These are phyloP conservation scores for Pythium brachiatum DNA, from an alignment of 352 stramenopile genomes.

Conservation along the genomic window DNA sequence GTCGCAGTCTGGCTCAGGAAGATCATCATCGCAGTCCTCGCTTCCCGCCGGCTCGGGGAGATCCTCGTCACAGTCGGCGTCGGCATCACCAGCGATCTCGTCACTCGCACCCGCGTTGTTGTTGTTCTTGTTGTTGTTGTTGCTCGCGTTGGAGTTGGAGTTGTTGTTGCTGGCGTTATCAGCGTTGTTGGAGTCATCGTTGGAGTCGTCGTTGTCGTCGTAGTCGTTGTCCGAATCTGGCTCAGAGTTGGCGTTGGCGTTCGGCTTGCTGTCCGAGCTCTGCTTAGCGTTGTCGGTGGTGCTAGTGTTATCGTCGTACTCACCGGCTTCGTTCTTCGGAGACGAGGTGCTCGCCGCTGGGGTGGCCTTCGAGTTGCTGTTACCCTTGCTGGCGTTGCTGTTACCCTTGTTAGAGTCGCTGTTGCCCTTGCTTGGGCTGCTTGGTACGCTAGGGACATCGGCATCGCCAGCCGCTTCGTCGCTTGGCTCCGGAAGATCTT, in stretches of 20 bases:
- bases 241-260: background rate
- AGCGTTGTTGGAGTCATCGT: background rate
- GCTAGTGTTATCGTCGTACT: background rate
- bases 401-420: background rate
- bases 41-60: background rate
- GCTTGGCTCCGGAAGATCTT: background rate
- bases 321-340: background rate
- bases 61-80: no score
- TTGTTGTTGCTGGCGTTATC: no score
- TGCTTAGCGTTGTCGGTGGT: background rate
- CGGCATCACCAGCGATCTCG: background rate
- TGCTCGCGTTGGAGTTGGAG: background rate
- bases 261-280: background rate
- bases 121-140: no score
- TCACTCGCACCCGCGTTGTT: conserved; percentile 12
- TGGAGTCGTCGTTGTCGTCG: background rate
- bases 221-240: background rate
- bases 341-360: no score
- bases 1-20: conserved; percentile 8
- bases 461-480: background rate
- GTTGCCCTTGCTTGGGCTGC: background rate
- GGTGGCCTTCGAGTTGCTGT: no score
- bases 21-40: conserved; percentile 3
- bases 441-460: background rate
- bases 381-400: no score